Percentiles rank a stretch among this genome's conserved stretches.
Conservation (phyloP, 2,329 filamentous ascomycete genomes). For the Cordyceps farinosa region DNA sequence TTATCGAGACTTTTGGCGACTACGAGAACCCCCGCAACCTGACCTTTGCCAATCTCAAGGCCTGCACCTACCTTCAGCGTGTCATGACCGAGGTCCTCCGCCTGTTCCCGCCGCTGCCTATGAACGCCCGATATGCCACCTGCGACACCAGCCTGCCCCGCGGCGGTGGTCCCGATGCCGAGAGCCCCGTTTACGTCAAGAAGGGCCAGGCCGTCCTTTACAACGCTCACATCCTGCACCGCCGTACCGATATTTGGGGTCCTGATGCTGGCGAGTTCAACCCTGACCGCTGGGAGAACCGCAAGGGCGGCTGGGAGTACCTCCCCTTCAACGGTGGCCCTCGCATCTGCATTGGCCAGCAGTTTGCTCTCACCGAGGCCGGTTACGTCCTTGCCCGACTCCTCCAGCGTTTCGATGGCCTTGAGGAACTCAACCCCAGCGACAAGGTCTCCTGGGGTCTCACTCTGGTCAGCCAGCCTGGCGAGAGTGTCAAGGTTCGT, state of each 20-base stretch:
- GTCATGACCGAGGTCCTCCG: slow-evolving; percentile 30
- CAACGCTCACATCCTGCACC: slow-evolving; percentile 31
- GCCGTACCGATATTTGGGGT: slow-evolving; percentile 35
- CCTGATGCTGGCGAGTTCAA: slow-evolving; percentile 32
- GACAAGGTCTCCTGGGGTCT: slow-evolving; percentile 17
- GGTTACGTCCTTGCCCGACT: slow-evolving; percentile 21
- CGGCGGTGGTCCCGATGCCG: slow-evolving; percentile 44
- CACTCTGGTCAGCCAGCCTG: slow-evolving; percentile 15
- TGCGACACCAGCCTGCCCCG: slow-evolving; percentile 44
- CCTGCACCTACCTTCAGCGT: slow-evolving; percentile 26
- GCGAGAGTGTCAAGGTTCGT: slow-evolving; percentile 17
- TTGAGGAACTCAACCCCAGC: slow-evolving; percentile 16
- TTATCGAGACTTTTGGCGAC: slow-evolving; percentile 50
- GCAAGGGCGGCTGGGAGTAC: slow-evolving; percentile 31
- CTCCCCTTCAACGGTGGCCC: slow-evolving; percentile 36
- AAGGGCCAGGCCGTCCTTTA: slow-evolving; percentile 38
- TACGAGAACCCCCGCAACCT: slow-evolving; percentile 27
- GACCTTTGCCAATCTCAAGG: slow-evolving; percentile 23
- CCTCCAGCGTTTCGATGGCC: slow-evolving; percentile 22
- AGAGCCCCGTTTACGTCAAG: slow-evolving; percentile 42
- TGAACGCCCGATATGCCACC: slow-evolving; percentile 42
- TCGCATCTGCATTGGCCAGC: slow-evolving; percentile 34
- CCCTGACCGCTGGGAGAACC: slow-evolving; percentile 32
- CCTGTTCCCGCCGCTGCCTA: slow-evolving; percentile 40
- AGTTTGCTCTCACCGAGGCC: slow-evolving; percentile 30